Conservation (phyloP, 2,329 filamentous ascomycete genomes). For the Ophiostoma ips region DNA sequence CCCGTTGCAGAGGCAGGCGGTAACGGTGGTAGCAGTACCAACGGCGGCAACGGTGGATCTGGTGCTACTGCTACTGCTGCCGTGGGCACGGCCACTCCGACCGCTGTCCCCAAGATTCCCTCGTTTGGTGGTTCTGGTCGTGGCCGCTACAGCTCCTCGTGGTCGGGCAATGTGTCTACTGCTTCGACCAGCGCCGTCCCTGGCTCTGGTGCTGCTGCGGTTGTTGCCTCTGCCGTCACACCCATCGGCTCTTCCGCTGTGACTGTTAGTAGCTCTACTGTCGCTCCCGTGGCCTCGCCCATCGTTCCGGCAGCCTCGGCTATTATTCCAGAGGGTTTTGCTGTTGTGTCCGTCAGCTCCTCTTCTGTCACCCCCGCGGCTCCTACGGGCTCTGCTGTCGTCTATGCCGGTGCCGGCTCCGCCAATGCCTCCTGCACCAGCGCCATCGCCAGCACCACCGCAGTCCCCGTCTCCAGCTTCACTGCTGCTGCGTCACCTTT, state of each 20-base stretch:
- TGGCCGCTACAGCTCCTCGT: too few species aligned
- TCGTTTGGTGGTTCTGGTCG: background rate
- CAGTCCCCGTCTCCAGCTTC: background rate
- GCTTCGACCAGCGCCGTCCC: background rate
- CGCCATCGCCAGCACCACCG: background rate
- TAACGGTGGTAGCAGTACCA: background rate
- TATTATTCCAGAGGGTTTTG: too few species aligned
- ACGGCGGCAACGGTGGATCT: background rate
- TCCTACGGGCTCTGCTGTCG: background rate
- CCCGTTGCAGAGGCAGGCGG: conserved; percentile 19
- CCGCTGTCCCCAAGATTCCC: background rate
- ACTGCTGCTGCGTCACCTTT: background rate
- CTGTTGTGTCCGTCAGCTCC: background rate
- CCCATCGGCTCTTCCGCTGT: background rate
- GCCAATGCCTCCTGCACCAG: background rate
- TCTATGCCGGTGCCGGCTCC: background rate
- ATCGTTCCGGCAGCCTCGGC: too few species aligned
- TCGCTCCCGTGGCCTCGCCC: background rate
- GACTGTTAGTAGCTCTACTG: background rate
- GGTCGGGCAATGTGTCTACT: background rate
- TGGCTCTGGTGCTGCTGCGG: background rate
- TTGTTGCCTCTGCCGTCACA: background rate
- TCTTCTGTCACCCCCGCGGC: background rate
- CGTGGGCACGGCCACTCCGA: background rate
- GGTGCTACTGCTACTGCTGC: background rate